A percentile compares a stretch with the other conserved stretches of the same genome.
Conservation (phyloP, 2,329 filamentous ascomycete genomes). For the Xylariaceae sp. region DNA sequence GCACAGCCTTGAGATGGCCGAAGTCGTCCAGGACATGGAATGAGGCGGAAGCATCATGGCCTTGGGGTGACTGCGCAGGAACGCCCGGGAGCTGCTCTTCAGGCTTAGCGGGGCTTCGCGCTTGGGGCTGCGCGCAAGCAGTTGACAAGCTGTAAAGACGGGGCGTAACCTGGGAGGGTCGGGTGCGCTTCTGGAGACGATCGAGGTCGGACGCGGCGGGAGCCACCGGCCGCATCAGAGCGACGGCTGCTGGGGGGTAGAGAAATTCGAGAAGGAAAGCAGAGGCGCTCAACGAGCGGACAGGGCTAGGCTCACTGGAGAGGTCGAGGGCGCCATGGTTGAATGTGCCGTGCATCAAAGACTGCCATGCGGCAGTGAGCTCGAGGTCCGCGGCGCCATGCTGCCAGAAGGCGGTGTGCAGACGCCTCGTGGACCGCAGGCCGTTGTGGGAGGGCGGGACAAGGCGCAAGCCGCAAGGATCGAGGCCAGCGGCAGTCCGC, state of each 20-base stretch:
- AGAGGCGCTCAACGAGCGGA: constrained; percentile 40
- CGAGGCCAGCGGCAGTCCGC: constrained; percentile 54
- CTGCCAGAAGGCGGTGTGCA: constrained; percentile 53
- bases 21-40: neutral
- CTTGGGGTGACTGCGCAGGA: neutral
- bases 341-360: constrained; percentile 33
- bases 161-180: constrained; percentile 20
- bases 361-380: constrained; percentile 43
- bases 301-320: constrained; percentile 27
- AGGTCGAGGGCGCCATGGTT: constrained; percentile 13
- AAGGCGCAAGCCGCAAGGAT: constrained; percentile 54
- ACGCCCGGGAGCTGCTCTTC: neutral
- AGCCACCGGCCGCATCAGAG: constrained; percentile 39
- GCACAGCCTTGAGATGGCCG: constrained; percentile 17
- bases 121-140: constrained; percentile 9
- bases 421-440: constrained; percentile 40
- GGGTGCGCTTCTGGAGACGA: constrained; percentile 25
- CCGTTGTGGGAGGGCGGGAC: constrained; percentile 39
- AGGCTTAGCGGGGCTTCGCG: neutral
- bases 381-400: constrained; percentile 52
- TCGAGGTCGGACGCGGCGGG: constrained; percentile 21
- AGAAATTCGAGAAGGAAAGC: constrained; percentile 55
- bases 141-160: constrained; percentile 28
- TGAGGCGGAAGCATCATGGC: neutral
- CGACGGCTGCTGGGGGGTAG: constrained; percentile 47